These are phyloP conservation scores for Dothistroma septosporum DNA, from an alignment of 2,329 filamentous ascomycete species.

Conservation along the genomic window DNA sequence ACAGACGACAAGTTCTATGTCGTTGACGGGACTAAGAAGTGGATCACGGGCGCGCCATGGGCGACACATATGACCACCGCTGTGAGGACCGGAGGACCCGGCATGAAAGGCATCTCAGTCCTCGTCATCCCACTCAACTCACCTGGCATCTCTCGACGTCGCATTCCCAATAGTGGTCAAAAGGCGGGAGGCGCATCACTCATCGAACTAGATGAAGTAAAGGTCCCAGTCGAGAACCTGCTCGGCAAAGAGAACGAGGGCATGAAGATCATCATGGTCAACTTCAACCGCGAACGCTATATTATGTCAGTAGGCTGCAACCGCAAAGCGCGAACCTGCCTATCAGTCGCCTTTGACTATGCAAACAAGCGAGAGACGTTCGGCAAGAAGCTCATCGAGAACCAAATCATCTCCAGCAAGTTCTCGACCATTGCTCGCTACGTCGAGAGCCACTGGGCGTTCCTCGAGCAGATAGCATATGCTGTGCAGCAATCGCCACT, in stretches of 20 bases:
- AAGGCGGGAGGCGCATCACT: slow-evolving; percentile 54
- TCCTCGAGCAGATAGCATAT: slow-evolving; percentile 33
- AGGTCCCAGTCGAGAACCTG: slow-evolving; percentile 52
- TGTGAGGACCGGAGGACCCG: slow-evolving; percentile 55
- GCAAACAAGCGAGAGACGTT: slow-evolving; percentile 35
- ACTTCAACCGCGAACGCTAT: slow-evolving; percentile 59
- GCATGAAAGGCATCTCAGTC: slow-evolving; percentile 53
- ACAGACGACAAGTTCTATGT: slow-evolving; percentile 51
- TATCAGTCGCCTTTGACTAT: slow-evolving; percentile 30
- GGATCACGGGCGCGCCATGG: slow-evolving; percentile 54
- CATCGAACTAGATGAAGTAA: slow-evolving; percentile 54
- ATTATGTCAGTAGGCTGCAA: slow-evolving; percentile 56
- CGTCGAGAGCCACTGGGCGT: slow-evolving; percentile 33
- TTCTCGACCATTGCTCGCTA: slow-evolving; percentile 32
- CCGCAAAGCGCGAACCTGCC: slow-evolving; percentile 47
- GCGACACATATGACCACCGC: slow-evolving; percentile 49
- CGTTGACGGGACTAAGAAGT: slow-evolving; percentile 60
- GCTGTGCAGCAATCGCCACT: slow-evolving; percentile 28
- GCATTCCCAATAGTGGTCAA: slow-evolving; percentile 63
- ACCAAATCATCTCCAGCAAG: slow-evolving; percentile 35
- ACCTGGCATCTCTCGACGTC: slow-evolving; percentile 50
- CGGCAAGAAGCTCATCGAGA: slow-evolving; percentile 33
- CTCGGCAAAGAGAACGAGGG: slow-evolving; percentile 54
- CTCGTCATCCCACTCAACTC: slow-evolving; percentile 53
- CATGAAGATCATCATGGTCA: slow-evolving; percentile 56